A percentile compares a stretch with the other conserved stretches of the same genome.
phyloP scores from a whole-genome alignment of 2,329 filamentous ascomycete genomes.

The Leptographium wingfieldii region DNA sequence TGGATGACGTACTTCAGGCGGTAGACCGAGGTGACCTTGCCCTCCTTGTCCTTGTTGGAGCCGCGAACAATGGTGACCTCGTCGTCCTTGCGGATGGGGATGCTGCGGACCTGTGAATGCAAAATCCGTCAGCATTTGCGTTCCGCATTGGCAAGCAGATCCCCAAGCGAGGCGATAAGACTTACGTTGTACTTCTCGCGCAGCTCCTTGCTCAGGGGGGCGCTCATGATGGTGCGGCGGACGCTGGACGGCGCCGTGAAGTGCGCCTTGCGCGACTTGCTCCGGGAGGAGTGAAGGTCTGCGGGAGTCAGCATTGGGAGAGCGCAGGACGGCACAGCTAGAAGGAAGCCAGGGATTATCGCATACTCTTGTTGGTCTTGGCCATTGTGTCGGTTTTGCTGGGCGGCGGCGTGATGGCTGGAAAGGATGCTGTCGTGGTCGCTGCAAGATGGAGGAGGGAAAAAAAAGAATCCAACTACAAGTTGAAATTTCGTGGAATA shows the following conservation, averaged over 20 bases:
- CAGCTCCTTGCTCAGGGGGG: constrained; percentile 90
- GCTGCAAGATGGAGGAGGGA: neutral
- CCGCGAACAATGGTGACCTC: constrained; percentile 89
- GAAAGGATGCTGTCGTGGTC: neutral
- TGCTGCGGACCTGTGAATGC: constrained; percentile 65
- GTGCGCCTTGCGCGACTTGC: constrained; percentile 99
- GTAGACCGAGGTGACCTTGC: constrained; percentile 97
- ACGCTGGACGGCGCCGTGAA: constrained; percentile 90
- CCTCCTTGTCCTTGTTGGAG: constrained; percentile 93
- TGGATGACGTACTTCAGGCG: constrained; percentile 96
- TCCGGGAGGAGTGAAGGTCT: constrained; percentile 70
- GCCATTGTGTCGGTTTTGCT: constrained; percentile 42
- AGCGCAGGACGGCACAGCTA: neutral
- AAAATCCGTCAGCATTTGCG: neutral
- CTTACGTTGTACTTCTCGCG: constrained; percentile 97
- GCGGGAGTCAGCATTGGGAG: constrained; percentile 5
- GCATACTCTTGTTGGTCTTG: constrained; percentile 53
- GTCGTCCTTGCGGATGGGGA: constrained; percentile 96
- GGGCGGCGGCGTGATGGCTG: constrained; percentile 2
- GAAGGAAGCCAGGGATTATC: no score
- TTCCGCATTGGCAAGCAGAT: no score
- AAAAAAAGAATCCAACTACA: neutral
- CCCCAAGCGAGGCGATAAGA: constrained; percentile 5
- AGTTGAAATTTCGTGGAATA: neutral
- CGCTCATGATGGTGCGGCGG: constrained; percentile 94